Conservation (phyloP, 2,329 filamentous ascomycete genomes). For the Cladosporium sp. region DNA sequence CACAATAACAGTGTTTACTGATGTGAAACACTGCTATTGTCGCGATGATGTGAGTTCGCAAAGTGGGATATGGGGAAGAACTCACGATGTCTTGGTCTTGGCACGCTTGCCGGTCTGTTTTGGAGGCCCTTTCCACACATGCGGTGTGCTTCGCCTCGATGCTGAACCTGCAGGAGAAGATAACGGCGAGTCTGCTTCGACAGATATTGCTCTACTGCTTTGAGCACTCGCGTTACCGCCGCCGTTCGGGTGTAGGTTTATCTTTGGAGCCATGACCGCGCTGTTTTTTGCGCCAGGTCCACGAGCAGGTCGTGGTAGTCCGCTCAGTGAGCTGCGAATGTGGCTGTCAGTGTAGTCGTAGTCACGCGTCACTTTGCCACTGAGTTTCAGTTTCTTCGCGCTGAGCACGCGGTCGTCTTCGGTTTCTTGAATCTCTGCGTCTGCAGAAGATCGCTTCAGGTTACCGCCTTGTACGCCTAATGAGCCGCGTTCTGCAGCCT, state of each 20-base stretch:
- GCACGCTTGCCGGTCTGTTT: constrained; percentile 30
- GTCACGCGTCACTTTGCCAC: constrained; percentile 26
- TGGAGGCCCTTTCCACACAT: constrained; percentile 20
- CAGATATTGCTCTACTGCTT: constrained; percentile 25
- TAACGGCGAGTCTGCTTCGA: constrained; percentile 30
- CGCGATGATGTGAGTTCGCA: constrained; percentile 7
- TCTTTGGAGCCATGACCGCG: constrained; percentile 20
- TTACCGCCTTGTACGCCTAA: constrained; percentile 22
- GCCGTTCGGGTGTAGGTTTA: constrained; percentile 22
- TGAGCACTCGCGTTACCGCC: constrained; percentile 18
- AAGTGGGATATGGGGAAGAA: constrained; percentile 16
- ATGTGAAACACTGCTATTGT: constrained; percentile 6
- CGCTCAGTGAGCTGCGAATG: constrained; percentile 19
- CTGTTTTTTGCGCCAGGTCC: constrained; percentile 16
- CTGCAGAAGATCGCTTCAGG: constrained; percentile 33
- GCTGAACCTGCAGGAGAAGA: constrained; percentile 28
- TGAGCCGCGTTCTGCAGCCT: constrained; percentile 20
- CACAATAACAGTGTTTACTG: constrained; percentile 6
- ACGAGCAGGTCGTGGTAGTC: not conserved
- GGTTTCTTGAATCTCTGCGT: constrained; percentile 28
- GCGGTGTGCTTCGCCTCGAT: constrained; percentile 26
- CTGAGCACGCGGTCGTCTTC: constrained; percentile 24
- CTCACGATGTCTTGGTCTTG: constrained; percentile 39
- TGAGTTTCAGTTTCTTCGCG: constrained; percentile 32
- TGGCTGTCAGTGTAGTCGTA: constrained; percentile 30